Conservation (phyloP, 2,329 filamentous ascomycete genomes). For the Saccharata proteae region DNA sequence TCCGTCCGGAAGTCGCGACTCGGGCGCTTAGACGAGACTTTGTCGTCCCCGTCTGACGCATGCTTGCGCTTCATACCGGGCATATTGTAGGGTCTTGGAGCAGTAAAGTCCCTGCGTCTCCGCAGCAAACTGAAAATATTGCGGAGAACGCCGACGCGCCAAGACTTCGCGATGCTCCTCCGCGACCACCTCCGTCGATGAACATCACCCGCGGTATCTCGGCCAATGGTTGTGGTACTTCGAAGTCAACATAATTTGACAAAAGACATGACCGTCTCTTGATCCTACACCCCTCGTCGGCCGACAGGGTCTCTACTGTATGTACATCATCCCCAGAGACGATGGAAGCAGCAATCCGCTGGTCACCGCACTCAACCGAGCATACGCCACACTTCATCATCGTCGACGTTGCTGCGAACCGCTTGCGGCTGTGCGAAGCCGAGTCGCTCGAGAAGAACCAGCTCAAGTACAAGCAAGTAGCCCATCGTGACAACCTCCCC, state of each 20-base stretch:
- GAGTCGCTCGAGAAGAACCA: slow-evolving; percentile 20
- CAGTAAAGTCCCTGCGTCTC: too few relatives aligned
- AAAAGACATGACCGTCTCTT: too few relatives aligned
- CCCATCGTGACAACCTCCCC: slow-evolving; percentile 43
- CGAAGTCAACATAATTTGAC: too few relatives aligned
- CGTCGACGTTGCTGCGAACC: slow-evolving; percentile 48
- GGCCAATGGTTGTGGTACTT: too few relatives aligned
- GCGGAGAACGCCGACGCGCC: too few relatives aligned
- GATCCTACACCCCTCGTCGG: too few relatives aligned
- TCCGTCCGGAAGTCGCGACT: not conserved
- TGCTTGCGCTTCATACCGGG: slow-evolving; percentile 7
- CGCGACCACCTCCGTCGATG: too few relatives aligned
- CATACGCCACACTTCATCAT: slow-evolving; percentile 46
- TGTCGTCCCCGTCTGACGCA: too few relatives aligned
- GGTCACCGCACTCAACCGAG: slow-evolving; percentile 46
- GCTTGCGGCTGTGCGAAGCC: slow-evolving; percentile 46
- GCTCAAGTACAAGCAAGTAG: slow-evolving; percentile 41
- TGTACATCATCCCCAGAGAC: slow-evolving; percentile 10
- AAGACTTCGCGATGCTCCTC: too few relatives aligned
- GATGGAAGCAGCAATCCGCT: slow-evolving; percentile 52
- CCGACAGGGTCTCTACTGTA: too few relatives aligned
- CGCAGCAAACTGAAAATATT: too few relatives aligned
- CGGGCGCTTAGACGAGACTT: not conserved
- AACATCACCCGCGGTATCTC: not conserved
- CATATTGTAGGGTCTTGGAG: too few relatives aligned